phyloP scores from a whole-genome alignment of 2,329 filamentous ascomycete genomes.

The Arthrobotrys musiformis region DNA sequence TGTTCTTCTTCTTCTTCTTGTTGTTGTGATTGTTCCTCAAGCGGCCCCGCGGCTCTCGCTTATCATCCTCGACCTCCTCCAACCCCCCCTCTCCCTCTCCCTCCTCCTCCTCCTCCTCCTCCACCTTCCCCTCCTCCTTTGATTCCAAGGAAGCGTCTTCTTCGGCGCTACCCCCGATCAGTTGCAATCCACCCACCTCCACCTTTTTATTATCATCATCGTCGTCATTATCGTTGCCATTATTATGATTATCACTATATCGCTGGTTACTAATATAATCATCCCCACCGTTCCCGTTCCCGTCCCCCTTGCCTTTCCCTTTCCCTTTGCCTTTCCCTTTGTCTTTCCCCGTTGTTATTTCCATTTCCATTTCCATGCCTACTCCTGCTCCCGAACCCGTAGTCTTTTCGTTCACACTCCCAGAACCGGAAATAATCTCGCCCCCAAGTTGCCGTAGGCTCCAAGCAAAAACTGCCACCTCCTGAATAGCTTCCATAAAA shows the following conservation, averaged over 20 bases:
- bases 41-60: constrained; percentile 21
- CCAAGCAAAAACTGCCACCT: constrained; percentile 90
- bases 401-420: background rate
- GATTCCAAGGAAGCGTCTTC: background rate
- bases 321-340: too few species aligned
- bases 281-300: background rate
- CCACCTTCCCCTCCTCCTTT: background rate
- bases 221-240: background rate
- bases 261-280: background rate
- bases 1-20: too few species aligned
- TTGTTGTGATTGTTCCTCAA: constrained; percentile 6
- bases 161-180: background rate
- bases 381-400: background rate
- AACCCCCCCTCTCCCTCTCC: background rate
- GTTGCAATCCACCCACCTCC: background rate
- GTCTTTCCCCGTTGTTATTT: background rate
- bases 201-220: background rate
- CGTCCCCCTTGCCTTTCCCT: too few species aligned
- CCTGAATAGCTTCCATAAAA: constrained; percentile 82
- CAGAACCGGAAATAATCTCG: constrained; percentile 20
- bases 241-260: background rate
- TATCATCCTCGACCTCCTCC: too few species aligned
- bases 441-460: constrained; percentile 65
- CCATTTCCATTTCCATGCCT: too few species aligned
- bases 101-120: background rate